A percentile compares a stretch with the other conserved stretches of the same genome.
Conservation (phyloP, 2,329 filamentous ascomycete genomes). For the Phialophora macrospora region DNA sequence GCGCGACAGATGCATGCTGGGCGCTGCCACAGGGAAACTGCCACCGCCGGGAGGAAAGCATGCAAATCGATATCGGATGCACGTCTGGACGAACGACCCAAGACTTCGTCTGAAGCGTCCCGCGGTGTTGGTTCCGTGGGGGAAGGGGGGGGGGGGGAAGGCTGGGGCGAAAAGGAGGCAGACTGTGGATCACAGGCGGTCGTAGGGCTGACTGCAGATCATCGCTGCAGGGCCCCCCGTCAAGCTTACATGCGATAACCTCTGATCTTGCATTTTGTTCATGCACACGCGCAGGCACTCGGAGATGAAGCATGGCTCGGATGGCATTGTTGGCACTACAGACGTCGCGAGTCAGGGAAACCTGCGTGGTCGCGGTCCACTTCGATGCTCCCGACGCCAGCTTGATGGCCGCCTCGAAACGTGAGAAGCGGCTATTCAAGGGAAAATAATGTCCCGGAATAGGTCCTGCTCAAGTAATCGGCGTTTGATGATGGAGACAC, state of each 20-base stretch:
- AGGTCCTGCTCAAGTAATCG: not conserved
- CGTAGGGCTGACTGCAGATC: constrained; percentile 27
- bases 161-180: constrained; percentile 26
- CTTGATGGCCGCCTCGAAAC: not conserved
- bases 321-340: not conserved
- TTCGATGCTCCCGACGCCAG: not conserved
- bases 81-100: not conserved
- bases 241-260: constrained; percentile 24
- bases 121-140: too few species aligned
- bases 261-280: constrained; percentile 22
- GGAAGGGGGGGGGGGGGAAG: not conserved
- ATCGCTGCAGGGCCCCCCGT: constrained; percentile 27
- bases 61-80: not conserved
- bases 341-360: not conserved
- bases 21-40: not conserved
- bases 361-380: not conserved
- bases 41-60: not conserved
- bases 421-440: not conserved
- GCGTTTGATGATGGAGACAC: not conserved
- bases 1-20: not conserved
- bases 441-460: not conserved
- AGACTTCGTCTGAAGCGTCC: not conserved
- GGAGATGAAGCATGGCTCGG: not conserved
- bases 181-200: constrained; percentile 23
- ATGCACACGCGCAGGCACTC: constrained; percentile 17